These are phyloP conservation scores for Rosa lucieae DNA, from an alignment of 306 rosid species.

Conservation along the genomic window DNA sequence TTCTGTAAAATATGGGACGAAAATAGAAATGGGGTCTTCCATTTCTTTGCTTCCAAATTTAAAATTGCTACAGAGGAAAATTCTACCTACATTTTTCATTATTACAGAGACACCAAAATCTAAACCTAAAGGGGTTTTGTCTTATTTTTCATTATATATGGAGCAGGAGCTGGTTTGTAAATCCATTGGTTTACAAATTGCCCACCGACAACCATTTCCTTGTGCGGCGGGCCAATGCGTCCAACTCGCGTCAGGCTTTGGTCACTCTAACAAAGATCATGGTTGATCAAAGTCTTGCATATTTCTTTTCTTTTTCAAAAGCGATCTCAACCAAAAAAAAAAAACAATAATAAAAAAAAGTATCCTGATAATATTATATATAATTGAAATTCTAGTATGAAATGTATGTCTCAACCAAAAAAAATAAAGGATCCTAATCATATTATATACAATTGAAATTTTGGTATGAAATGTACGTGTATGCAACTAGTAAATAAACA, in stretches of 20 bases:
- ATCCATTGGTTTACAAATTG: background rate
- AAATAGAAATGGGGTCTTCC: background rate
- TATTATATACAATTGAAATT: too few species aligned
- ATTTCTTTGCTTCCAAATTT: background rate
- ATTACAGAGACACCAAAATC: background rate
- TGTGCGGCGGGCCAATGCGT: conserved; percentile 2
- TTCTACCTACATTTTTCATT: background rate
- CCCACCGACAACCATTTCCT: background rate
- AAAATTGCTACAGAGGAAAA: too few species aligned
- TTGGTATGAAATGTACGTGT: too few species aligned
- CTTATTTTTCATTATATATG: background rate
- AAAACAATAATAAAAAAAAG: background rate
- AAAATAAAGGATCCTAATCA: background rate
- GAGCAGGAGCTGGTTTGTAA: background rate
- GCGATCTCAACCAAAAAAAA: background rate
- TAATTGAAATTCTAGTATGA: too few species aligned
- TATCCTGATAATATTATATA: background rate
- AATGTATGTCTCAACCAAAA: background rate
- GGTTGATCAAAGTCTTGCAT: background rate
- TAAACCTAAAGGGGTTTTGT: background rate
- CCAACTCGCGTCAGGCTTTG: conserved; percentile 19
- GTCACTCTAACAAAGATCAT: background rate
- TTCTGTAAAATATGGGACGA: background rate
- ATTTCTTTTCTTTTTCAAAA: background rate
- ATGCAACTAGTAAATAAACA: background rate